Conservation (phyloP, 148 eudicot species). For the Amaranthus cruentus region DNA sequence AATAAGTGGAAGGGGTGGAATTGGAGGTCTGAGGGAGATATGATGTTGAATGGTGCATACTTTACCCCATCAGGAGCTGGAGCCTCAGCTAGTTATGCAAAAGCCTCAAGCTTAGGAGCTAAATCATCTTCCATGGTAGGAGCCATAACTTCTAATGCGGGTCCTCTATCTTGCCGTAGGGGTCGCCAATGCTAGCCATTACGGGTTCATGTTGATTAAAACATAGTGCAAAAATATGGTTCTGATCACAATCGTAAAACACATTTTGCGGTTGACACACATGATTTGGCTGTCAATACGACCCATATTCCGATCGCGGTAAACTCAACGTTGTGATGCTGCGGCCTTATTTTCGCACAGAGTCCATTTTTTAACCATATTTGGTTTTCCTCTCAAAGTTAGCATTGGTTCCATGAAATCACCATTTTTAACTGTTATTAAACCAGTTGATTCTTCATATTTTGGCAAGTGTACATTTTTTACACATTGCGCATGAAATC, state of each 20-base stretch:
- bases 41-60: conserved; percentile 78
- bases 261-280: too few species aligned
- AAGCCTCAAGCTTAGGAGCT: conserved; percentile 81
- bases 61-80: conserved; percentile 81
- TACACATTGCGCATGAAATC: conserved; percentile 42
- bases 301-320: too few species aligned
- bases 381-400: not conserved
- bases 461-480: conserved; percentile 50
- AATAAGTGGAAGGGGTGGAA: conserved; percentile 51
- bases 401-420: conserved; percentile 13
- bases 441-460: conserved; percentile 17
- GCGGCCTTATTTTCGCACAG: not conserved
- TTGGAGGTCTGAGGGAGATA: conserved; percentile 35
- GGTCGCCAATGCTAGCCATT: conserved; percentile 56
- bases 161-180: conserved; percentile 61
- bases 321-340: too few species aligned
- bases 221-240: too few species aligned
- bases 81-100: conserved; percentile 77
- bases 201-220: not conserved
- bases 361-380: not conserved
- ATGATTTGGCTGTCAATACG: too few species aligned
- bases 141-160: conserved; percentile 66
- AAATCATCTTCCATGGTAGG: conserved; percentile 78
- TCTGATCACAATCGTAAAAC: too few species aligned
- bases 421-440: not conserved